Base-by-base conservation (phyloP, 177 flowering plant species). In the Vitis hybrid region DNA sequence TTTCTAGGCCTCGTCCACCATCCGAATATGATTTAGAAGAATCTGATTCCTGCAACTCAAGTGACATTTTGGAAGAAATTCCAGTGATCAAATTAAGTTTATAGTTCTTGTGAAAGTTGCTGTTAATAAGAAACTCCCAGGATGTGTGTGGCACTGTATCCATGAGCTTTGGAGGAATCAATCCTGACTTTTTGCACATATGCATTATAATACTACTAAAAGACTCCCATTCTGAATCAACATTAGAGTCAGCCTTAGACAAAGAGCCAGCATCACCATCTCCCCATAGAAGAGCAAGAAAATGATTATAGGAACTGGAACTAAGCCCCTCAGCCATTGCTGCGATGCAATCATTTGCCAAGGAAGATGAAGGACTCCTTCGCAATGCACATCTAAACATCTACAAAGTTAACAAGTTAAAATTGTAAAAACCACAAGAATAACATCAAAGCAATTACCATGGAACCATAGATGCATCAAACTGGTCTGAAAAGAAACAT, bases 291-390 rank as follows among this genome's bases (percentile, higher is more conserved):
- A 87, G 87, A 68, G 59, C 77, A 67, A 92, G 88, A 75, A 96
- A 91, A 68, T 83, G 83, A 69, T 80, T 82, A 68, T 93, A 96
- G 58, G 85, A 85, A 52, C 67, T 69, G 23, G 90, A 79, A 70
- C 73, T 80, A 21, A 96, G 89, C 60, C 98, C 97, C 69, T 88
- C 97, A 52, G 97, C 86, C 88, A 96, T 77, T 67, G 98, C 91
- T 30, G 83, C 76, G 56, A 96, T 87, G 81, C 98, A 96, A 66
- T 93, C 99, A 86, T 85, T 78, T 34, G 82, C 85, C 82, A 96
- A 77, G 56, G 88, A 88, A 40, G 95, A 93, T 58, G 88, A 86
- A 69, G 97, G 98, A 52, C 83, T 80, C 75, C 86, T 82, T 50
- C 85, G 86, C 60, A 93, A 66, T 52, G 86, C 84, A 80, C 98